Conservation (phyloP, 345 rosid species). For the Leavenworthia alabamica region DNA sequence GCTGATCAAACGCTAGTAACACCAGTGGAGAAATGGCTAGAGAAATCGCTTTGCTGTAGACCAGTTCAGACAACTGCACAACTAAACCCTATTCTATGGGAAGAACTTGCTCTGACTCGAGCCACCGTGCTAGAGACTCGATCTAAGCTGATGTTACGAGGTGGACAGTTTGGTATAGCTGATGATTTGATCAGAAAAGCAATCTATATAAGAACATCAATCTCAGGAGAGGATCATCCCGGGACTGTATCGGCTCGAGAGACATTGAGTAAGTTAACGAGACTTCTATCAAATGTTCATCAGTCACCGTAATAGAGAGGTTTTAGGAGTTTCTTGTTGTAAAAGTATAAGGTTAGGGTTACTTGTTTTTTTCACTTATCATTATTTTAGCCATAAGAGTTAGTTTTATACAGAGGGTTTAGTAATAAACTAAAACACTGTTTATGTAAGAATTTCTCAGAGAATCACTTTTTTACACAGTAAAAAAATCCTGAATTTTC, state of each 20-base stretch:
- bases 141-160: conserved; percentile 83
- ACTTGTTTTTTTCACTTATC: conserved; percentile 2
- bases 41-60: conserved; percentile 85
- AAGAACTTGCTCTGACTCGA: conserved; percentile 80
- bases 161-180: conserved; percentile 72
- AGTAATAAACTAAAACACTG: conserved; percentile 13
- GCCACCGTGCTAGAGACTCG: conserved; percentile 89
- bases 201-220: conserved; percentile 73
- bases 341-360: conserved; percentile 29
- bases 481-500: conserved; percentile 4
- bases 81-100: conserved; percentile 82
- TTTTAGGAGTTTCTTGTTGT: conserved; percentile 27
- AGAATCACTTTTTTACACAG: conserved; percentile 6
- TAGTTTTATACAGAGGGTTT: conserved; percentile 31
- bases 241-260: conserved; percentile 68
- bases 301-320: conserved; percentile 42
- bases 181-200: conserved; percentile 90
- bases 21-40: conserved; percentile 81
- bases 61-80: conserved; percentile 82
- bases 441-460: conserved; percentile 22
- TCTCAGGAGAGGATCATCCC: conserved; percentile 86
- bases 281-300: conserved; percentile 64
- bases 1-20: conserved; percentile 82
- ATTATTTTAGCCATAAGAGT: conserved; percentile 17
- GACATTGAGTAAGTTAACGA: conserved; percentile 74